Conservation (phyloP, 257 asterid genomes). For the Ilex aquifolium region DNA sequence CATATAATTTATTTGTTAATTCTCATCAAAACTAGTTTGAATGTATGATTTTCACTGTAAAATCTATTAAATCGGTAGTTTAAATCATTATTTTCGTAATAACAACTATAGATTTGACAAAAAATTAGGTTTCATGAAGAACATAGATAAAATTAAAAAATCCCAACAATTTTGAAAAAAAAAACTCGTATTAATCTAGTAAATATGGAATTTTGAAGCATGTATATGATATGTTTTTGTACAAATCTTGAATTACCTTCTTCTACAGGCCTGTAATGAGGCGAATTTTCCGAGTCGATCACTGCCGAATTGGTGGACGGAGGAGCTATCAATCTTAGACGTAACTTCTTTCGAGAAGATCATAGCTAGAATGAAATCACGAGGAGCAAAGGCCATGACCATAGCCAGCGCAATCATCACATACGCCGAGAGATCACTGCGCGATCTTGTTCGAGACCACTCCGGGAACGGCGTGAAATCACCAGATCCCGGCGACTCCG, state of each 20-base stretch:
- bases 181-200: no score
- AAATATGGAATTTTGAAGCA: no score
- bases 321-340: conserved; percentile 75
- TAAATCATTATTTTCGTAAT: no score
- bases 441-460: conserved; percentile 77
- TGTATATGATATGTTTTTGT: no score
- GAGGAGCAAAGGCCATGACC: conserved; percentile 78
- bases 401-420: conserved; percentile 78
- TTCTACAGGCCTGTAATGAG: conserved; percentile 73
- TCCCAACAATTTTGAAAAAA: no score
- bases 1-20: no score
- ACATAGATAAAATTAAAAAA: no score
- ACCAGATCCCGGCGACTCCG: conserved; percentile 27
- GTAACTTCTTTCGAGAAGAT: conserved; percentile 57
- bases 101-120: no score
- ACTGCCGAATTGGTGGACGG: conserved; percentile 99
- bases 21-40: no score
- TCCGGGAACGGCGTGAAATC: conserved; percentile 46
- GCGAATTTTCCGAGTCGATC: conserved; percentile 95
- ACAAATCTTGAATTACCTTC: background rate
- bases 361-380: conserved; percentile 46
- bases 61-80: no score
- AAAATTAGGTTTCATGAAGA: no score
- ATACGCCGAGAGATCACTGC: conserved; percentile 66
- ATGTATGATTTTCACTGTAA: no score